These are phyloP conservation scores for Macadamia integrifolia DNA, from an alignment of 164 flowering plant species.

Conservation along the genomic window DNA sequence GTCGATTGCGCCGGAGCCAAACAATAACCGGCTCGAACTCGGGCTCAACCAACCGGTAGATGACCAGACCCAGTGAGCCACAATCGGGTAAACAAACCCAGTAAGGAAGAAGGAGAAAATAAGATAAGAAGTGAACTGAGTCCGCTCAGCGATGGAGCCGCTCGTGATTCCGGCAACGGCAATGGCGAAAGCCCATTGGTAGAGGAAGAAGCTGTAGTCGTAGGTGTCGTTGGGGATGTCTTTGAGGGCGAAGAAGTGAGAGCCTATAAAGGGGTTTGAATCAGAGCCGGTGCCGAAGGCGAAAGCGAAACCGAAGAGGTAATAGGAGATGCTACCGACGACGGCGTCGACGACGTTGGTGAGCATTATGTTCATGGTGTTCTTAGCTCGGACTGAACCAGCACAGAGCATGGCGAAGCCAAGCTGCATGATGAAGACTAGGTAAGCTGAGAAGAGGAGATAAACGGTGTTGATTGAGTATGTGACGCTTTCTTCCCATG, in stretches of 20 bases:
- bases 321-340: conserved; percentile 61
- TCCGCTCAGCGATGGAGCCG: conserved; percentile 78
- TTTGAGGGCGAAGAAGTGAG: conserved; percentile 43
- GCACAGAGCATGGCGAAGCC: conserved; percentile 88
- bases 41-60: conserved; percentile 49
- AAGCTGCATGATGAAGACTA: conserved; percentile 71
- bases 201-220: conserved; percentile 67
- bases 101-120: conserved; percentile 58
- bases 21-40: conserved; percentile 23
- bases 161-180: conserved; percentile 79
- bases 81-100: conserved; percentile 76
- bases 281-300: conserved; percentile 43
- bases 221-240: conserved; percentile 30
- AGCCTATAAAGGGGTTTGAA: conserved; percentile 62
- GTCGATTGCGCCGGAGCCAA: conserved; percentile 60
- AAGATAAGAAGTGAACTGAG: conserved; percentile 69
- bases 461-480: conserved; percentile 43
- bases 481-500: conserved; percentile 49
- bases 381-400: conserved; percentile 69
- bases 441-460: conserved; percentile 55
- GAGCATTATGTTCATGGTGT: conserved; percentile 75
- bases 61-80: conserved; percentile 76
- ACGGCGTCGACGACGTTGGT: conserved; percentile 72
- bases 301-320: conserved; percentile 73
- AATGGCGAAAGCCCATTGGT: conserved; percentile 78